phyloP scores from a whole-genome alignment of 306 rosid species.

The Comarum palustre region DNA sequence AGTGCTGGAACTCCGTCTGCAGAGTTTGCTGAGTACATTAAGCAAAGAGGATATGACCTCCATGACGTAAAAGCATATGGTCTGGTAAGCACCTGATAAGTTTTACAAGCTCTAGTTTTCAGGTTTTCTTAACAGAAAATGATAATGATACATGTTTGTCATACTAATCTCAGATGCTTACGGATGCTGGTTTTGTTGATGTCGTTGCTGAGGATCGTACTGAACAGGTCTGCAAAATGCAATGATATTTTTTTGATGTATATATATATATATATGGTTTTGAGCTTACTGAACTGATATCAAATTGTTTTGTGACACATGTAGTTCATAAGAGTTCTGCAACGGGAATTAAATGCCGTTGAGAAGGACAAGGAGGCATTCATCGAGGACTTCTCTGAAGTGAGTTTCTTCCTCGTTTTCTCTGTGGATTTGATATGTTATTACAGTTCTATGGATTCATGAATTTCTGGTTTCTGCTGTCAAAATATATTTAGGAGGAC shows the following conservation, averaged over 20 bases:
- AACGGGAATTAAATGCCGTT: conserved; percentile 54
- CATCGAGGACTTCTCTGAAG: conserved; percentile 64
- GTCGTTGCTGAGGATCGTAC: conserved; percentile 74
- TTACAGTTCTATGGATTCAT: not conserved
- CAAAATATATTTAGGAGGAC: conserved; percentile 31
- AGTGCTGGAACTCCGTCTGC: conserved; percentile 58
- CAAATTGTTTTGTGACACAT: conserved; percentile 15
- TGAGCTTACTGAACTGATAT: conserved; percentile 18
- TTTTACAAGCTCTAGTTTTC: not conserved
- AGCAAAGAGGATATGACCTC: conserved; percentile 78
- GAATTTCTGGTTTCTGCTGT: not conserved
- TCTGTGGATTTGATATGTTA: not conserved
- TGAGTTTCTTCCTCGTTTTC: conserved; percentile 32
- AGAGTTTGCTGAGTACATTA: conserved; percentile 66
- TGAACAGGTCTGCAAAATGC: conserved; percentile 53
- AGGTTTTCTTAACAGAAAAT: conserved; percentile 19
- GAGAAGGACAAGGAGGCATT: conserved; percentile 64
- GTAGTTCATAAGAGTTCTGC: conserved; percentile 63
- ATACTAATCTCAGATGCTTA: conserved; percentile 64
- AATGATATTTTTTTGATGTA: not conserved
- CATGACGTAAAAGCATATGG: conserved; percentile 58
- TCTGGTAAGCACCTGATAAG: conserved; percentile 40
- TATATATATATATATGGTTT: not conserved
- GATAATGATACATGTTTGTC: not conserved
- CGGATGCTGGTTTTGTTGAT: conserved; percentile 72